Conservation (phyloP, 441 rosid genomes). For the Bruguiera hainesii region DNA sequence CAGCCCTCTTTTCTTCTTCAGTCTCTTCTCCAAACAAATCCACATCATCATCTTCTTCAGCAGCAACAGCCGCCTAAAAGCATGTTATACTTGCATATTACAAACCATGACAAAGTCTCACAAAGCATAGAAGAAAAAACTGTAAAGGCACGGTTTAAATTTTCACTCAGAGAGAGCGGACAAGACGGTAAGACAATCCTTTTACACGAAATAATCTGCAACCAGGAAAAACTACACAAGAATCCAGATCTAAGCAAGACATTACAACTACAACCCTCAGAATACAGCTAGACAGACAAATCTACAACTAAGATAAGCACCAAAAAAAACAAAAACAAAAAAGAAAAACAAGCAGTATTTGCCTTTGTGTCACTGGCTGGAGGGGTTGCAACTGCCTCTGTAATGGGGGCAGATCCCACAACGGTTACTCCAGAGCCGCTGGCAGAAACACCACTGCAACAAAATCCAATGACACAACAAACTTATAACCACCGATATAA, state of each 20-base stretch:
- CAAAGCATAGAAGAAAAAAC: background rate
- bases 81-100: background rate
- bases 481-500: background rate
- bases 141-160: background rate
- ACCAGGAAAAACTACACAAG: background rate
- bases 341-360: background rate
- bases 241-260: too few species aligned
- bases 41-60: slow-evolving; percentile 63
- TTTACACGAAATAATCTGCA: background rate
- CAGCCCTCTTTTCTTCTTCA: slow-evolving; percentile 92
- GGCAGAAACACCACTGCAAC: slow-evolving; percentile 60
- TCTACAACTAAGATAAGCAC: background rate
- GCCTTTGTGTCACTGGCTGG: slow-evolving; percentile 61
- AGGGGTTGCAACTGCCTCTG: slow-evolving; percentile 58
- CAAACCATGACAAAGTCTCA: background rate
- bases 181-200: background rate
- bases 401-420: slow-evolving; percentile 44
- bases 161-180: background rate
- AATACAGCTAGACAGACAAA: background rate
- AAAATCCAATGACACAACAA: background rate
- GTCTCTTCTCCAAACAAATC: slow-evolving; percentile 93
- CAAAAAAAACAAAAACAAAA: background rate
- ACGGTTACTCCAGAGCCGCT: slow-evolving; percentile 71
- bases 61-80: slow-evolving; percentile 28
- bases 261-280: background rate